Percentiles rank a stretch among this genome's conserved stretches.
Evolutionary conservation across 306 rosid genomes (phyloP).

Genomic region (Vigna unguiculata): DNA sequence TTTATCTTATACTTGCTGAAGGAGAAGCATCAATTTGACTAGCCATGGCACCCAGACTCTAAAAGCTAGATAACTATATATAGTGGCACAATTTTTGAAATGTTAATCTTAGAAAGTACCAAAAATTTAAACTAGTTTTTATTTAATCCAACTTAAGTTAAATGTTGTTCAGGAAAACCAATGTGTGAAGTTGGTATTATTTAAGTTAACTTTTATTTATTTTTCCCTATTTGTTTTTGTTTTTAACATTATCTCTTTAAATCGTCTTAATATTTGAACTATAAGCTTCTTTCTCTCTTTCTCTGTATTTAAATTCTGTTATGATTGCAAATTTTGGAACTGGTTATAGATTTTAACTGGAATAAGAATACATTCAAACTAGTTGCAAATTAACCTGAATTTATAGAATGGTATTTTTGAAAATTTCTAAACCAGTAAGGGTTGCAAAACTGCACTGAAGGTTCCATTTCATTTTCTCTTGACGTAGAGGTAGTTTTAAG

Average conservation of each 20-base stretch:
- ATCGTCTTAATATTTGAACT: not conserved
- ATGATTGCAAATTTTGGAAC: not conserved
- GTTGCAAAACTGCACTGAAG: not conserved
- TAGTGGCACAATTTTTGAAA: not conserved
- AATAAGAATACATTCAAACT: not conserved
- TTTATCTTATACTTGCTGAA: slow-evolving; percentile 17
- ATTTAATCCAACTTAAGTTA: not conserved
- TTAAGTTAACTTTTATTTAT: too few species aligned
- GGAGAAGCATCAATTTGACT: slow-evolving; percentile 35
- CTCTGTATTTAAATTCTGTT: not conserved
- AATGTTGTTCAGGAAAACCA: not conserved
- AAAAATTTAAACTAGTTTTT: not conserved
- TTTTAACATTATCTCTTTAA: not conserved
- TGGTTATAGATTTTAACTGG: not conserved
- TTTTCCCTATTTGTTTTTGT: slow-evolving; percentile 5
- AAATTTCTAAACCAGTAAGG: not conserved
- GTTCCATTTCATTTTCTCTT: slow-evolving; percentile 14
- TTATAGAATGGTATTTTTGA: not conserved
- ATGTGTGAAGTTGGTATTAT: not conserved
- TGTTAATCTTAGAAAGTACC: not conserved
- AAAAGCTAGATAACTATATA: not conserved
- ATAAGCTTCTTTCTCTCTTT: not conserved
- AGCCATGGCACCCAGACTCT: not conserved
- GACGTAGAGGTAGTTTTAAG: not conserved
- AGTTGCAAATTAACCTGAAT: not conserved